phyloP scores from a whole-genome alignment of 148 eudicot genomes.

The Rhododendron molle region DNA sequence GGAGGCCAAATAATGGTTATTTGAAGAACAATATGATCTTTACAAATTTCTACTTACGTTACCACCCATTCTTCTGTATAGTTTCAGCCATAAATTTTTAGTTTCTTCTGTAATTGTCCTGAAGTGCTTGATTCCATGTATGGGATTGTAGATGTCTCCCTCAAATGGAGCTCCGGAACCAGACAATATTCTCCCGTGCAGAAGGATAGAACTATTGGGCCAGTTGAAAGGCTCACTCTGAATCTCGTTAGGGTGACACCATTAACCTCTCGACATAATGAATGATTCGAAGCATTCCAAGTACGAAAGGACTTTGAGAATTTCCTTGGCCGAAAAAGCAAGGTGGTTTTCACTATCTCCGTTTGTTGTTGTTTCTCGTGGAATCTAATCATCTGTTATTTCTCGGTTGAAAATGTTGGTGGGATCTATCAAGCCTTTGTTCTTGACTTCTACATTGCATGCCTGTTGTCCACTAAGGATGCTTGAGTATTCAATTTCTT shows the following conservation, averaged over 20 bases:
- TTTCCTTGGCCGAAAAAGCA: background rate
- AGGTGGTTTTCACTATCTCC: background rate
- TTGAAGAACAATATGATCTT: background rate
- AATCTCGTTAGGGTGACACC: slow-evolving; percentile 37
- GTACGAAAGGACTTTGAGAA: background rate
- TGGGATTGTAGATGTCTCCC: slow-evolving; percentile 64
- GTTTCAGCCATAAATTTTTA: background rate
- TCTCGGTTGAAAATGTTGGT: background rate
- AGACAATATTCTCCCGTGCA: slow-evolving; percentile 67
- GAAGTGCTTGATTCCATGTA: slow-evolving; percentile 8
- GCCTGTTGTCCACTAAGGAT: background rate
- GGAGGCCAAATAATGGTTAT: too few species aligned
- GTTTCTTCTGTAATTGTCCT: background rate
- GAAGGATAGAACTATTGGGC: slow-evolving; percentile 60
- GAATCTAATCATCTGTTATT: background rate
- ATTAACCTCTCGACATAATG: background rate
- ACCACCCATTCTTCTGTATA: background rate
- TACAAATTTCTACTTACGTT: background rate
- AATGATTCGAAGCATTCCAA: background rate
- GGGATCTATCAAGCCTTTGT: background rate
- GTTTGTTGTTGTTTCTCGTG: background rate
- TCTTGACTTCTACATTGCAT: background rate
- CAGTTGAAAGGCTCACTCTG: slow-evolving; percentile 57
- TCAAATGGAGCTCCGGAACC: slow-evolving; percentile 85
- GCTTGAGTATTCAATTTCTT: background rate